Percentiles rank a stretch among this genome's conserved stretches.
phyloP scores from a whole-genome alignment of 2,329 filamentous ascomycete species.

The Monosporascus sp. region DNA sequence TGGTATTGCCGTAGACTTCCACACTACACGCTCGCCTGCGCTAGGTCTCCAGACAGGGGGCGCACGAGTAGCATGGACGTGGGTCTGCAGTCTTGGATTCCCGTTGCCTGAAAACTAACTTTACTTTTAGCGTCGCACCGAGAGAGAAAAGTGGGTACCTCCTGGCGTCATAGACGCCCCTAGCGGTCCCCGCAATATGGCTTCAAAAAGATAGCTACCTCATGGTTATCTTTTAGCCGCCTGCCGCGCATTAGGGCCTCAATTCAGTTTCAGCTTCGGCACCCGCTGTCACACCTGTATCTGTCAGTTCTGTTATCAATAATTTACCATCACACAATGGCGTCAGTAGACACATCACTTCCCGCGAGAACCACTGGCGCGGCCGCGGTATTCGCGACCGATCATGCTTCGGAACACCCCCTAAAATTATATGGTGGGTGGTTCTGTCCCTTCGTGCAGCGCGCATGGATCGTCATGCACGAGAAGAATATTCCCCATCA shows the following conservation, averaged over 20 bases:
- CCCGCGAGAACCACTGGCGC: constrained; percentile 42
- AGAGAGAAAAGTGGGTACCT: background rate
- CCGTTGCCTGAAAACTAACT: too few species aligned
- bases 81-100: too few species aligned
- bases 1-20: too few species aligned
- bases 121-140: too few species aligned
- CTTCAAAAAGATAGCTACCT: background rate
- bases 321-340: constrained; percentile 10
- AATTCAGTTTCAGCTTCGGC: too few species aligned
- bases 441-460: constrained; percentile 70
- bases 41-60: too few species aligned
- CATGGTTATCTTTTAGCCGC: background rate
- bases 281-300: too few species aligned
- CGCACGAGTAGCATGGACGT: too few species aligned
- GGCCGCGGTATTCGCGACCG: constrained; percentile 41
- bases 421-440: constrained; percentile 68
- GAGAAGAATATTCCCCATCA: constrained; percentile 71
- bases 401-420: constrained; percentile 41
- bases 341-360: constrained; percentile 42
- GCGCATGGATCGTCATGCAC: constrained; percentile 66
- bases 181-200: background rate
- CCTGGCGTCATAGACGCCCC: background rate
- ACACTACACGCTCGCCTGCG: too few species aligned
- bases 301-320: too few species aligned
- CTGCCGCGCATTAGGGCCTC: too few species aligned